Evolutionary conservation across 345 rosid species (phyloP), one percentile per base, ranked within the genome.

Genomic region (Syzygium grande): DNA sequence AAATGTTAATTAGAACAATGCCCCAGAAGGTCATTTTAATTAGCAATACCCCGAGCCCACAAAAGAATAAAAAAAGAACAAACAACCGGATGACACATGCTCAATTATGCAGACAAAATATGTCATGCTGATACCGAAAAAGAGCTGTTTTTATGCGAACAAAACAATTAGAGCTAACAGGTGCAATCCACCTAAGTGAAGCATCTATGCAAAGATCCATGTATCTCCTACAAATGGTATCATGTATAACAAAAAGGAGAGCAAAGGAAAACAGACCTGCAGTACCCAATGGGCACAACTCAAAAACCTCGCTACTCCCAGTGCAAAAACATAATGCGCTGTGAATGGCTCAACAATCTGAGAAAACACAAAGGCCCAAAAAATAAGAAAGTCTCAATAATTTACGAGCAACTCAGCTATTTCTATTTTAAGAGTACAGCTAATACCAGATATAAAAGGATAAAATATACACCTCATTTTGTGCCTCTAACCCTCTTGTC

Each of bases 261-360:
- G 15, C 46, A 10, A 30, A 29, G 46, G 46, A 55, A 55, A 80
- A 8, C 13, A 86, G 15, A 98, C 99, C 99, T 98, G 99, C 88
- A 98, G 96, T 92, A 98, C 98, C 99, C 99, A 98, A 87, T 98
- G 99, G 61, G 99, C 99, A 88, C 99, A 98, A 92, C 99, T 97
- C 89, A 98, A 92, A 92, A 97, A 98, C 93, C 99, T 95, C 52
- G 99, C 99, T 85, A 98, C 94, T 88, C 99, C 99, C 89, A 98
- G 88, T 9, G 99, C 99, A 91, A 98, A 98, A 63, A 98, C 99
- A 91, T 98, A 98, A 94, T 98, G 99, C n/a, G 99, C 99, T 6
- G 99, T 98, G 92, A 98, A 97, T 56, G 99, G 99, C 89, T 98
- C 99, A 43, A 98, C 98, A 86, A 97, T 98, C 99, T 98, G 95